phyloP scores from a whole-genome alignment of 2,329 filamentous ascomycete species.

The Orbilia javanica region DNA sequence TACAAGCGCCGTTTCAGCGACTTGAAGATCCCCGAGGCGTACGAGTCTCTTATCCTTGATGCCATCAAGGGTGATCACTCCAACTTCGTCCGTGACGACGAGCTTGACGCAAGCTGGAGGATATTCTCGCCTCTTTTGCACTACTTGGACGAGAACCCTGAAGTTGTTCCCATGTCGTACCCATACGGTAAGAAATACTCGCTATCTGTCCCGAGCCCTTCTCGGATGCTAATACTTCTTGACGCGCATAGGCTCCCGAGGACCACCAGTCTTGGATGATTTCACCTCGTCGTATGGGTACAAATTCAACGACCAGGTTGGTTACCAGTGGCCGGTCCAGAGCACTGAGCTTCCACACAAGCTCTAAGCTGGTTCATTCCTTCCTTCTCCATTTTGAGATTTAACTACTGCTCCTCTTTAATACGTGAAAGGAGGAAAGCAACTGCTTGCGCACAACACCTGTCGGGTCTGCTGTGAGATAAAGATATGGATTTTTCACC shows the following conservation, averaged over 20 bases:
- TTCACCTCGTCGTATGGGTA: constrained; percentile 98
- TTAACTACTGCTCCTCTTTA: neutral
- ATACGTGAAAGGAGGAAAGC: constrained; percentile 1
- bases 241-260: constrained; percentile 81
- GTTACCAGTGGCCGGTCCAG: constrained; percentile 93
- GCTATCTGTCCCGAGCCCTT: neutral
- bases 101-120: constrained; percentile 97
- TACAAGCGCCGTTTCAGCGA: constrained; percentile 99
- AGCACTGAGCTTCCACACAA: constrained; percentile 77
- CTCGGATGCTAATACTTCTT: constrained; percentile 32
- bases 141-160: constrained; percentile 99
- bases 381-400: neutral
- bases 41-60: constrained; percentile 96
- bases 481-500: constrained; percentile 11
- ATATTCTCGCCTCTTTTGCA: constrained; percentile 98
- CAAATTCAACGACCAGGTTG: constrained; percentile 96
- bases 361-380: constrained; percentile 71
- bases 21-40: constrained; percentile 98
- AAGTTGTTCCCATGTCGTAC: constrained; percentile 99
- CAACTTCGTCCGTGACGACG: constrained; percentile 97
- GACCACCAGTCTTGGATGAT: constrained; percentile 94
- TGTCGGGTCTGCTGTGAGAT: constrained; percentile 22
- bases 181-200: constrained; percentile 82
- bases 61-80: constrained; percentile 99
- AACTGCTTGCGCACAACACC: constrained; percentile 12